Percentiles rank a stretch among this genome's conserved stretches.
Evolutionary conservation across 2,329 filamentous ascomycete species (phyloP).

Genomic region (Monascus ruber): DNA sequence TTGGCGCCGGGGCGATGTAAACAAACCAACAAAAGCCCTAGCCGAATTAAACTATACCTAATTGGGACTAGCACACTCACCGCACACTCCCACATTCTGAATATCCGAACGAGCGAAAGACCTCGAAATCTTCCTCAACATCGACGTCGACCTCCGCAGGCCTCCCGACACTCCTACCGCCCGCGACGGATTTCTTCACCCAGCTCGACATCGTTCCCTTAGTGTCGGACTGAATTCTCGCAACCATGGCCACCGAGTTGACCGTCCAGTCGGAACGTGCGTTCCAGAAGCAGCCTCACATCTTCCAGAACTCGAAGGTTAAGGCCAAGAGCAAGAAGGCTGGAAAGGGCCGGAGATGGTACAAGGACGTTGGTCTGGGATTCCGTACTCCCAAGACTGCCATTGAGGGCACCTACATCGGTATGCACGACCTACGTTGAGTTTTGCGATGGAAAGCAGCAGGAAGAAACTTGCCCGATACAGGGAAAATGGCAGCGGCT

Average conservation of each 20-base stretch:
- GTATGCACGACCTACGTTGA: constrained; percentile 51
- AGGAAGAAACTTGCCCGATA: not conserved
- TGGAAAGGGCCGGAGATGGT: constrained; percentile 94
- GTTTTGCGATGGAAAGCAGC: constrained; percentile 4
- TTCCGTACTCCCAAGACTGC: constrained; percentile 98
- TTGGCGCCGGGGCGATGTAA: constrained; percentile 18
- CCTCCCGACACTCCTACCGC: constrained; percentile 13
- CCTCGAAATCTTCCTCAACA: constrained; percentile 29
- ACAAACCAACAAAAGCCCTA: constrained; percentile 34
- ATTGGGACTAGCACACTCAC: constrained; percentile 19
- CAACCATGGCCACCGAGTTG: constrained; percentile 92
- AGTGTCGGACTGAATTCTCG: constrained; percentile 39
- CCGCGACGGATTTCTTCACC: constrained; percentile 13
- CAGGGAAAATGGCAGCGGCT: not conserved
- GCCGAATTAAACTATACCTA: constrained; percentile 21
- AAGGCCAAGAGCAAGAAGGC: constrained; percentile 68
- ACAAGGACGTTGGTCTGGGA: constrained; percentile 98
- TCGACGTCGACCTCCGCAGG: constrained; percentile 27
- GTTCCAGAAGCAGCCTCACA: constrained; percentile 99
- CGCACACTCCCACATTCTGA: constrained; percentile 27
- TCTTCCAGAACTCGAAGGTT: constrained; percentile 97
- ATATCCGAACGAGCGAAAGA: constrained; percentile 20
- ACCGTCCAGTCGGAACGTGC: constrained; percentile 99
- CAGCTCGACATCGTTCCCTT: constrained; percentile 28
- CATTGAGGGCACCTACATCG: constrained; percentile 98